Base-by-base conservation (phyloP, 2,329 filamentous ascomycete genomes). In the Colletotrichum tamarilloi region DNA sequence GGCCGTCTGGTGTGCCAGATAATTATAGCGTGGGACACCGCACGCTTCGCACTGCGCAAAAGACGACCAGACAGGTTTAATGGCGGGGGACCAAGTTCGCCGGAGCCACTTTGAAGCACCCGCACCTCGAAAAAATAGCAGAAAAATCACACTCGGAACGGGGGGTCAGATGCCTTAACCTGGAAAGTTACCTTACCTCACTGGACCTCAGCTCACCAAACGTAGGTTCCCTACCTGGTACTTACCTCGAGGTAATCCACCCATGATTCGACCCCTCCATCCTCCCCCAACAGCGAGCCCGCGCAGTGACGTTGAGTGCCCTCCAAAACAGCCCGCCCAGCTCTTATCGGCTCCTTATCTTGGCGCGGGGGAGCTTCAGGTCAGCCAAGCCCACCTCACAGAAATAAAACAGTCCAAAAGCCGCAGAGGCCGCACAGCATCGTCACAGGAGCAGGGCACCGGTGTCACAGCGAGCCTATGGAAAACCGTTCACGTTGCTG, bases 361-460 rank as follows among this genome's bases (percentile, higher is more conserved):
- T 62, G 67, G 57, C 71, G 71, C 71, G 67, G 71, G 69, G 71
- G 71, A 73, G 71, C 71, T 73, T 68, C 62, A 46, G 71, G 71
- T 68, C 62, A 46, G 71, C 58, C 65, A 72, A 59, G 58, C 58
- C 69, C 52, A 49, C 42, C 38, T 42, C 38, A 42, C 38, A 42
- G 38, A 19, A 42, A 42, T 42, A 42, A 16, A 49, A n/a, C 42
- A 68, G 69, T 38, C 49, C 14, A 49, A 38, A 67, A 28, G 19
- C 63, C 53, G 24, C 35, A 42, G 24, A 57, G 49, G 26, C 56
- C 46, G 63, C 56, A 28, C n/a, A 56, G 49, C 56, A 57, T 62
- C 63, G 68, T 71, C 63, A 67, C 63, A 62, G 49, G 42, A 55
- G 56, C 63, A 72, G 57, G 49, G 57, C 32, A 42, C 63, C 22